Conservation (phyloP, 306 rosid genomes). For the Cicer arietinum region DNA sequence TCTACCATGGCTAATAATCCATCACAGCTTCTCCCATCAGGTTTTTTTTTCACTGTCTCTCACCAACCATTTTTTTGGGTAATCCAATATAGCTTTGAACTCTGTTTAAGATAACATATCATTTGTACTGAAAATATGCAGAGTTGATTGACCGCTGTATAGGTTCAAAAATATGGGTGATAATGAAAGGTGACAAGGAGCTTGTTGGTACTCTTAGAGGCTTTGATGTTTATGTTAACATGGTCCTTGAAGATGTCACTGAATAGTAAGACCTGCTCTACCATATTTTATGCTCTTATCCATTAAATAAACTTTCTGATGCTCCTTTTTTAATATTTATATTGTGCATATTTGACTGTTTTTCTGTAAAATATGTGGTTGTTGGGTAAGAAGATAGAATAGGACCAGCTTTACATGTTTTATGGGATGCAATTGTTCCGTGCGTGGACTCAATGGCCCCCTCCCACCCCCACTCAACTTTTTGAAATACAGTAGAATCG, state of each 20-base stretch:
- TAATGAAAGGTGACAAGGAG: conserved; percentile 99
- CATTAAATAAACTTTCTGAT: neutral
- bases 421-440: conserved; percentile 4
- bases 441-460: neutral
- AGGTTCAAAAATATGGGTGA: conserved; percentile 97
- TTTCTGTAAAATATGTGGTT: neutral
- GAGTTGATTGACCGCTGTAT: conserved; percentile 97
- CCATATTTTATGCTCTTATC: neutral
- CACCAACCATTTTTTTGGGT: neutral
- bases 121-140: conserved; percentile 53
- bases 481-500: neutral
- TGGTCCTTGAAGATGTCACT: conserved; percentile 98
- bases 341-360: conserved; percentile 24
- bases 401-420: conserved; percentile 1
- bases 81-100: conserved; percentile 10
- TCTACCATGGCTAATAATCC: conserved; percentile 83
- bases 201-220: conserved; percentile 95
- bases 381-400: conserved; percentile 8
- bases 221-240: conserved; percentile 94
- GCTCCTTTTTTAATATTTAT: neutral
- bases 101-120: conserved; percentile 11
- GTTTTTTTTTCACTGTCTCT: conserved; percentile 42
- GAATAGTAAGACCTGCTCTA: conserved; percentile 70
- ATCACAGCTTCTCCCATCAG: conserved; percentile 92
- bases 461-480: too few relatives aligned